phyloP scores from a whole-genome alignment of 2,329 filamentous ascomycete genomes.

The Aciculosporium take region DNA sequence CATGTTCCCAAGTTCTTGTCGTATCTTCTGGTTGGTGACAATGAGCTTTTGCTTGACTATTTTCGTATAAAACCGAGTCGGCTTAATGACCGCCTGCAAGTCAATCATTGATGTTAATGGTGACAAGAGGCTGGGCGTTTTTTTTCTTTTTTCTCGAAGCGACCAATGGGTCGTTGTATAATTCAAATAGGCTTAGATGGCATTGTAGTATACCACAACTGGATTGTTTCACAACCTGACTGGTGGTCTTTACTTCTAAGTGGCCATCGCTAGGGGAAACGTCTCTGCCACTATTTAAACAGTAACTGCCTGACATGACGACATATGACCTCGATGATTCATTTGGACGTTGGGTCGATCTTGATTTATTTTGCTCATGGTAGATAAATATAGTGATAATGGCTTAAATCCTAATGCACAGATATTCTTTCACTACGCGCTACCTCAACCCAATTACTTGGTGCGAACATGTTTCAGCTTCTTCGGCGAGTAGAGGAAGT shows the following conservation, averaged over 20 bases:
- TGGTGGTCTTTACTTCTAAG: neutral
- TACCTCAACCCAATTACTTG: constrained; percentile 40
- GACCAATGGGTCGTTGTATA: neutral
- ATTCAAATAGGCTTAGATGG: neutral
- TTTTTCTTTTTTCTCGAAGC: neutral
- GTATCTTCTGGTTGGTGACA: neutral
- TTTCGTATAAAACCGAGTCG: neutral
- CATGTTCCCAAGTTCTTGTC: neutral
- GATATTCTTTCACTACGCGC: neutral
- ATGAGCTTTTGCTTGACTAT: neutral
- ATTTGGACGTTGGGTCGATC: neutral
- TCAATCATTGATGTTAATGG: neutral
- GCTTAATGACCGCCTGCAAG: neutral
- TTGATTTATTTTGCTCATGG: neutral
- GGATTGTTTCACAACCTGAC: neutral
- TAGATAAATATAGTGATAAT: neutral
- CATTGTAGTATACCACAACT: neutral
- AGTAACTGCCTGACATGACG: neutral
- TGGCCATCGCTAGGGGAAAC: no score
- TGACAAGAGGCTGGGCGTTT: neutral
- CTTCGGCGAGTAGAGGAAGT: constrained; percentile 73
- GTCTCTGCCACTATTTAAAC: no score
- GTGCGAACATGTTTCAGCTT: constrained; percentile 80
- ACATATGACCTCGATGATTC: neutral
- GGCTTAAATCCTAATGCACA: neutral